Percentiles rank a stretch among this genome's conserved stretches.
Conservation (phyloP, 179 eudicot species). For the Nepenthes alata region DNA sequence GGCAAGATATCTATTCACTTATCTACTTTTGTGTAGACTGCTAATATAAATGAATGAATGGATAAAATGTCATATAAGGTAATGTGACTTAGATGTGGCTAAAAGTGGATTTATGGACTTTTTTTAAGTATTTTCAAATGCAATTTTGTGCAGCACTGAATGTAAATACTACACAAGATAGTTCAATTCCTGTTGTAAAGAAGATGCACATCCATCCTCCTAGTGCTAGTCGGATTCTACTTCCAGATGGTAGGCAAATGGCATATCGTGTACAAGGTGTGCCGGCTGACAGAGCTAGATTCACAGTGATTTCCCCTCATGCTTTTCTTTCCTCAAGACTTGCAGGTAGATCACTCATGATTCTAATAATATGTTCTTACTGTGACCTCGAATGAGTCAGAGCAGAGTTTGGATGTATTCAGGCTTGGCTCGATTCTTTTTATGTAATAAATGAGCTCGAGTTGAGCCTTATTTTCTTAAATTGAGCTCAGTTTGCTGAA, state of each 20-base stretch:
- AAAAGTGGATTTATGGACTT: slow-evolving; percentile 3
- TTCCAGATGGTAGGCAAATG: slow-evolving; percentile 73
- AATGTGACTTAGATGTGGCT: too few relatives aligned
- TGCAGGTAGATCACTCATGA: slow-evolving; percentile 32
- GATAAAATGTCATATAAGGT: too few relatives aligned
- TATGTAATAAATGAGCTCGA: too few relatives aligned
- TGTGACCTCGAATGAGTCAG: too few relatives aligned
- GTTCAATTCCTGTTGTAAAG: slow-evolving; percentile 34
- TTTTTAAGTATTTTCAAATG: not conserved
- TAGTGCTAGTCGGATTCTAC: slow-evolving; percentile 48
- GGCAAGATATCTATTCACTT: too few relatives aligned
- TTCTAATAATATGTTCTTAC: too few relatives aligned
- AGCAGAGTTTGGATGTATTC: too few relatives aligned
- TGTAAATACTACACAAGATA: slow-evolving; percentile 35
- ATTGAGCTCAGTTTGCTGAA: too few relatives aligned
- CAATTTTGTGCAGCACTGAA: slow-evolving; percentile 39
- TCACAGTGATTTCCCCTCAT: slow-evolving; percentile 59
- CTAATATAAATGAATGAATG: too few relatives aligned
- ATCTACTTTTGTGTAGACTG: too few relatives aligned
- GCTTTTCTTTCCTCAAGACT: slow-evolving; percentile 78
- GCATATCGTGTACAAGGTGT: slow-evolving; percentile 77
- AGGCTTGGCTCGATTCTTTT: too few relatives aligned
- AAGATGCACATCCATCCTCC: slow-evolving; percentile 65
- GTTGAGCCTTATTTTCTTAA: too few relatives aligned
- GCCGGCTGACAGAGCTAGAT: slow-evolving; percentile 50